Evolutionary conservation across 345 rosid species (phyloP).

Genomic region (Draba incana): DNA sequence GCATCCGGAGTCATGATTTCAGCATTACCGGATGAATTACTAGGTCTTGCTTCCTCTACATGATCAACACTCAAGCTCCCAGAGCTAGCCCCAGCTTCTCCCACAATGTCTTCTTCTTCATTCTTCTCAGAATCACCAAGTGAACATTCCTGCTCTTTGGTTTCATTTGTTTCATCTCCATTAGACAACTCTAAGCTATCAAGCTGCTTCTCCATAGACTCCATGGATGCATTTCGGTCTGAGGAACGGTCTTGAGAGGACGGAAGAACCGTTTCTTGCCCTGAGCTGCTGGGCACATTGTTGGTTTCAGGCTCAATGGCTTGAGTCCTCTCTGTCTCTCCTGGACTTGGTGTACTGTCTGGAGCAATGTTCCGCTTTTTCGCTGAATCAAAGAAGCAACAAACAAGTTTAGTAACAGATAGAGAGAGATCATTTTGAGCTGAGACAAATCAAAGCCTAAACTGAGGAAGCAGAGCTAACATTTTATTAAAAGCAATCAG

Average conservation of each 20-base stretch:
- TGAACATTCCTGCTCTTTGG: slow-evolving; percentile 33
- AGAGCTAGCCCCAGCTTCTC: slow-evolving; percentile 25
- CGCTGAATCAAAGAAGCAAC: slow-evolving; percentile 48
- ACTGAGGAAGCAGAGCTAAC: background rate
- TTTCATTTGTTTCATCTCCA: slow-evolving; percentile 36
- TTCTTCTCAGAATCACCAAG: slow-evolving; percentile 25
- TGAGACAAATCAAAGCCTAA: slow-evolving; percentile 16
- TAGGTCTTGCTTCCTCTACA: slow-evolving; percentile 26
- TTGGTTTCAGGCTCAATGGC: slow-evolving; percentile 38
- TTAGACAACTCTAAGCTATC: slow-evolving; percentile 30
- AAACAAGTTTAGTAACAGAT: slow-evolving; percentile 23
- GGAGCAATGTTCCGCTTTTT: slow-evolving; percentile 50
- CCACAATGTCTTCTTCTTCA: slow-evolving; percentile 22
- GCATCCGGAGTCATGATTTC: slow-evolving; percentile 31
- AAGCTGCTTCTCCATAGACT: slow-evolving; percentile 35
- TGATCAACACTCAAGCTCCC: slow-evolving; percentile 28
- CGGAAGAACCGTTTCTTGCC: slow-evolving; percentile 36
- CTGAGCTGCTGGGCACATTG: slow-evolving; percentile 41
- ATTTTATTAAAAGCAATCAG: too few species aligned
- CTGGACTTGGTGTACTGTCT: slow-evolving; percentile 38
- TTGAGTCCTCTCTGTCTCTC: slow-evolving; percentile 40
- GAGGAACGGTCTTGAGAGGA: slow-evolving; percentile 40
- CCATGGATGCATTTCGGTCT: slow-evolving; percentile 26
- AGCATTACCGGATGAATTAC: slow-evolving; percentile 23
- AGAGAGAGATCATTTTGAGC: background rate